phyloP scores from a whole-genome alignment of 2,329 filamentous ascomycete species.

The Aspergillus fijiensis region DNA sequence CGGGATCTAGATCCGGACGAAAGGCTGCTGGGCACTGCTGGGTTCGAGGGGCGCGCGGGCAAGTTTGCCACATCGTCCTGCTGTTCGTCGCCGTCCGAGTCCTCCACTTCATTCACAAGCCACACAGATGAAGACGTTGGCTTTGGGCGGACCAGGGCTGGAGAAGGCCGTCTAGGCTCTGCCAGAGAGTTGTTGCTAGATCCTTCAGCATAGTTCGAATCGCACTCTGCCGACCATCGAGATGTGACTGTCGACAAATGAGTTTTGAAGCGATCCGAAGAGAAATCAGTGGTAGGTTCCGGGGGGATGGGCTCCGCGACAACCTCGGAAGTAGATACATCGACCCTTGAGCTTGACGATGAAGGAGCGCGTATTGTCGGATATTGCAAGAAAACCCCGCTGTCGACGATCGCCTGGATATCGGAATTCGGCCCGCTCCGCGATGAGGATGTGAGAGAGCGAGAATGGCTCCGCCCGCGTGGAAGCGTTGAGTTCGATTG shows the following conservation, averaged over 20 bases:
- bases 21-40: constrained; percentile 39
- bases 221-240: constrained; percentile 39
- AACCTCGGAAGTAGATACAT: constrained; percentile 31
- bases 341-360: constrained; percentile 43
- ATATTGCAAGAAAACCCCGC: constrained; percentile 39
- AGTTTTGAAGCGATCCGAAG: constrained; percentile 41
- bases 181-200: constrained; percentile 21
- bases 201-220: constrained; percentile 25
- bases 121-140: constrained; percentile 32
- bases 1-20: constrained; percentile 46
- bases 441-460: constrained; percentile 36
- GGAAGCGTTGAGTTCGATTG: constrained; percentile 36
- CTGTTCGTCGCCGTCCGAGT: constrained; percentile 34
- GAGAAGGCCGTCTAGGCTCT: constrained; percentile 25
- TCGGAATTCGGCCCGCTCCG: constrained; percentile 38
- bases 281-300: constrained; percentile 35
- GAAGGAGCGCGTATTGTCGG: constrained; percentile 38
- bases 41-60: constrained; percentile 31
- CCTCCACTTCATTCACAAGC: constrained; percentile 37
- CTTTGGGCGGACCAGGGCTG: constrained; percentile 25
- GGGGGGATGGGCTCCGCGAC: constrained; percentile 20
- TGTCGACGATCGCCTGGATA: constrained; percentile 39
- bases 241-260: constrained; percentile 49
- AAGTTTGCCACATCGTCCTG: constrained; percentile 39
- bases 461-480: constrained; percentile 28